Conservation (phyloP, 495 filamentous ascomycete species). For the Penicillium paxilli region DNA sequence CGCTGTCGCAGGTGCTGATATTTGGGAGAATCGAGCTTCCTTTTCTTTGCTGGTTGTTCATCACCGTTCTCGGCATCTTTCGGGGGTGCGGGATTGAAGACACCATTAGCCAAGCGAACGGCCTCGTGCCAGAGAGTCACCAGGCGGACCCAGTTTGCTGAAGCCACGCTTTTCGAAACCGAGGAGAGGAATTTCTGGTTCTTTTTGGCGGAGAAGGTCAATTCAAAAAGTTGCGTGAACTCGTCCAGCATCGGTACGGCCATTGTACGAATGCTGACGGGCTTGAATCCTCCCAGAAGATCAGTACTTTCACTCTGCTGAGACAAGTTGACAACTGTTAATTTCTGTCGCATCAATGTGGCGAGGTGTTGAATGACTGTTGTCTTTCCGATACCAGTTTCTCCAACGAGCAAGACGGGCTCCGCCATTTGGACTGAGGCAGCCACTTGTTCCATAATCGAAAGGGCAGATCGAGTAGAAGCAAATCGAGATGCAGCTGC, state of each 20-base stretch:
- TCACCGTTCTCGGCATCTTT: slow-evolving; percentile 39
- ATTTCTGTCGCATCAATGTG: slow-evolving; percentile 72
- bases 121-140: slow-evolving; percentile 88
- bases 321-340: slow-evolving; percentile 90
- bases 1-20: slow-evolving; percentile 64
- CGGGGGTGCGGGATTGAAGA: slow-evolving; percentile 48
- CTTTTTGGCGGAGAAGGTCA: slow-evolving; percentile 80
- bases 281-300: slow-evolving; percentile 93
- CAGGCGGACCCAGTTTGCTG: slow-evolving; percentile 79
- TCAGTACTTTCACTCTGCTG: slow-evolving; percentile 97
- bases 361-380: slow-evolving; percentile 92
- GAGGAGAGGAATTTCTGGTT: slow-evolving; percentile 84
- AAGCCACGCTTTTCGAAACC: slow-evolving; percentile 74
- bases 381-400: slow-evolving; percentile 98
- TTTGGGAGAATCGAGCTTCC: slow-evolving; percentile 72
- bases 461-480: slow-evolving; percentile 43
- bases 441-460: slow-evolving; percentile 77
- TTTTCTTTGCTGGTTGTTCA: slow-evolving; percentile 75
- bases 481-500: slow-evolving; percentile 44
- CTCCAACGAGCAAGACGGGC: slow-evolving; percentile 89
- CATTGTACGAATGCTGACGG: slow-evolving; percentile 83
- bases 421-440: slow-evolving; percentile 80
- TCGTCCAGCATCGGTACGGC: slow-evolving; percentile 89
- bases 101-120: slow-evolving; percentile 75
- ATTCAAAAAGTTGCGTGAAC: slow-evolving; percentile 84